Base-by-base conservation (phyloP, 2,329 filamentous ascomycete genomes). In the Penicillium verrucosum region DNA sequence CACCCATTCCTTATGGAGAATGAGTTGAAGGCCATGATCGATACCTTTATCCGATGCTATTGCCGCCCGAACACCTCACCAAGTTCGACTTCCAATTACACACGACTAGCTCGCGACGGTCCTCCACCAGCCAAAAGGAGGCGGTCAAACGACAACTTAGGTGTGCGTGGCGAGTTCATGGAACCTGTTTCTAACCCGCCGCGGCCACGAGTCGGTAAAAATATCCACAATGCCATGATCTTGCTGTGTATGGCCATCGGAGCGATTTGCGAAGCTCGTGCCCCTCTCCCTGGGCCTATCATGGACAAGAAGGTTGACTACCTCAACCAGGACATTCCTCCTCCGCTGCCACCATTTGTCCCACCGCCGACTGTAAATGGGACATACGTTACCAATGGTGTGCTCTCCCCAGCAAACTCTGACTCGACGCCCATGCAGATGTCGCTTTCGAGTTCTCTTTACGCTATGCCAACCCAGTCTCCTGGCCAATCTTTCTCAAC, bases 221-320 rank as follows among this genome's bases (percentile, higher is more conserved):
- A 88, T 8, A 85, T 94, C 16, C 83, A 86, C 51, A 96, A 90
- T 63, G 92, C 92, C 0, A 81, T 97, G 38, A 84, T 97, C 1
- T 81, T 97, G 2, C 80, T 93, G 4, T 85, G 96, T 1, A 80
- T 97, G 52, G 93, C 93, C 0, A 77, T 99, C 6, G 94, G 94
- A 18, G 92, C 91, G 68, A 89, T 97, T 12, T 93, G 90, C 65
- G 73, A 80, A 57, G 81, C 57, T 76, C 77, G 43, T 69, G 76
- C 4, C 14, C 76, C 78, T 18, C 66, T 87, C 11, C 82, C 82
- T 18, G 79, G 78, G 2, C 78, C 88, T 2, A 80, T 89, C 8
- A 80, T 78, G 16, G 70, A 72, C 36, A 29, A 57, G 21, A 57
- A 51, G 11, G 52, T 60, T 32, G 68, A 68, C 59, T 72, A 63